phyloP scores from a whole-genome alignment of 345 rosid species.

The Toxicodendron radicans region DNA sequence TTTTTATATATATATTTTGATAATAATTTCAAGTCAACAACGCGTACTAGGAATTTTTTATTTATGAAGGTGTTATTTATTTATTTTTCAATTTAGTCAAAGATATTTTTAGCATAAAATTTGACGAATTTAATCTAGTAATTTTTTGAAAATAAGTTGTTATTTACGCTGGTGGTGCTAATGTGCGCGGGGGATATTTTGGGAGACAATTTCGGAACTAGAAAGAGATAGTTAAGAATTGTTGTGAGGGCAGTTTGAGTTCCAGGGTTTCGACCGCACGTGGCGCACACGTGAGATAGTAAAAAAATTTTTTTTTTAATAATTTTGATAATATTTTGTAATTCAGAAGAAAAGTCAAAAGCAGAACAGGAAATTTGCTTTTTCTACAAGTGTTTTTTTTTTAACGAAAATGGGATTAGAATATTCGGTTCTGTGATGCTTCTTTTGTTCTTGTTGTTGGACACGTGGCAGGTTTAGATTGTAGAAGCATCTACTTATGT shows the following conservation, averaged over 20 bases:
- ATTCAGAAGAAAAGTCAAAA: constrained; percentile 12
- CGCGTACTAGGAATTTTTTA: too few species aligned
- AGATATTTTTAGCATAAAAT: neutral
- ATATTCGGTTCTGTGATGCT: neutral
- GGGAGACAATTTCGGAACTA: constrained; percentile 11
- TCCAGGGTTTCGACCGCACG: constrained; percentile 14
- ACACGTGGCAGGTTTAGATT: neutral
- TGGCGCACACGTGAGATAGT: constrained; percentile 3
- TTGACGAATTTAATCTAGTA: too few species aligned
- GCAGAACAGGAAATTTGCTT: too few species aligned
- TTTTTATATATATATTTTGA: too few species aligned
- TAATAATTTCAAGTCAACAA: too few species aligned
- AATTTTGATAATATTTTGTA: neutral
- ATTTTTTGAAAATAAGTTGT: too few species aligned
- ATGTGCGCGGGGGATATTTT: constrained; percentile 5
- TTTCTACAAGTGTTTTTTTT: neutral
- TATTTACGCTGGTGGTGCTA: neutral
- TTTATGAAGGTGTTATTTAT: too few species aligned
- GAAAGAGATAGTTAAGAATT: constrained; percentile 1
- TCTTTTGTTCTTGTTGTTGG: neutral
- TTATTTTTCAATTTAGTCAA: neutral
- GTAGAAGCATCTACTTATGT: too few species aligned
- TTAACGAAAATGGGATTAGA: neutral
- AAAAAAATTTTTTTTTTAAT: neutral
- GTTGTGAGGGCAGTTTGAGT: constrained; percentile 22